Base-by-base conservation (phyloP, 495 filamentous ascomycete genomes). In the Mytilinidion resinicola region DNA sequence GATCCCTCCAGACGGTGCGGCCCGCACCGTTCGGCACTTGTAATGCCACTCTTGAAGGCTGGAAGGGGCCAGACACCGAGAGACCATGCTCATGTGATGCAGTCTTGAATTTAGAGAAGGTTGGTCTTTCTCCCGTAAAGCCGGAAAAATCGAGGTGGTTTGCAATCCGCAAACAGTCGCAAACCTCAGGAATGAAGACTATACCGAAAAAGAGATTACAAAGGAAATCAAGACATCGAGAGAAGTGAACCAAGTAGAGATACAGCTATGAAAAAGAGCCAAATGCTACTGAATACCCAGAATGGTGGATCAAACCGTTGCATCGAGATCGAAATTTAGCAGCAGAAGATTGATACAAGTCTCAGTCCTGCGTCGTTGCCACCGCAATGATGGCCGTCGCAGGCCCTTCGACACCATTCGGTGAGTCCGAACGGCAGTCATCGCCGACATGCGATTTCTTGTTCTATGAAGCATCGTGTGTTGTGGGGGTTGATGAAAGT, bases 161-260 rank as follows among this genome's bases (percentile, higher is more conserved):
- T 49, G 46, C 46, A 49, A 49, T 49, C 46, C 46, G 46, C 46
- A 49, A 49, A 49, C 46, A 49, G 46, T 30, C 6, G 14, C 1
- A 25, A 49, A 25, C 6, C 15, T 25, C 12, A 49, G 21, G 46
- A 49, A 49, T 49, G 46, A 49, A 49, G 21, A 48, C 44, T 21
- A 48, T 14, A 49, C 46, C 14, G 15, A 10, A 25, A 25, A 30
- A 14, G 25, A 30, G 17, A 33, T 9, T 17, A 49, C 46, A 49
- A 49, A 49, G 46, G 42, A 49, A 49, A 49, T 14, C 21, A 8
- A 49, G 46, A 25, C 14, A 33, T 3, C 8, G 12, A 20, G 8
- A 30, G 17, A 33, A 49, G 33, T 49, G 8, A 49, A 25, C 17
- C 21, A 19, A 11, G 3, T 17, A 15, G 15, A 46, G 15, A 46